These are phyloP conservation scores for Venturia aucupariae DNA, from an alignment of 2,329 filamentous ascomycete genomes.

Conservation along the genomic window DNA sequence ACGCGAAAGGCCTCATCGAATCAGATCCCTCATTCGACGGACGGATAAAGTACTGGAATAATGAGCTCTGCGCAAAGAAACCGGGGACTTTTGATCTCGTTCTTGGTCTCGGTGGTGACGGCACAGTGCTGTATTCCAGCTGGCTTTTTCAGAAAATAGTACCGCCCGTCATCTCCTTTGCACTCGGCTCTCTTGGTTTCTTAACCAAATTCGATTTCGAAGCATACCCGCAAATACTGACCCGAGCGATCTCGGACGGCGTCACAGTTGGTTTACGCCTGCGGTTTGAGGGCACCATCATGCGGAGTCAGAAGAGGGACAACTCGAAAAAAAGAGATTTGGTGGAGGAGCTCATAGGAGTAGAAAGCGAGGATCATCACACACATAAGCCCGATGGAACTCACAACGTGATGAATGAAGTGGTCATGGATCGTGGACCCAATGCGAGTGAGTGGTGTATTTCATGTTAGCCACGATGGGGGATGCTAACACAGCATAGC, in stretches of 20 bases:
- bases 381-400: slow-evolving; percentile 80
- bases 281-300: slow-evolving; percentile 87
- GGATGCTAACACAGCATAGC: slow-evolving; percentile 39
- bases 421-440: slow-evolving; percentile 90
- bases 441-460: slow-evolving; percentile 64
- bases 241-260: slow-evolving; percentile 66
- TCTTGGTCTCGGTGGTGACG: slow-evolving; percentile 84
- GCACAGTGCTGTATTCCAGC: slow-evolving; percentile 92
- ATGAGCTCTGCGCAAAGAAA: slow-evolving; percentile 63
- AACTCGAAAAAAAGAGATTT: slow-evolving; percentile 49
- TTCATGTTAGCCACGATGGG: background rate
- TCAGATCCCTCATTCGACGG: slow-evolving; percentile 46
- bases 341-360: slow-evolving; percentile 82
- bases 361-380: slow-evolving; percentile 71
- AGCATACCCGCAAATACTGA: slow-evolving; percentile 59
- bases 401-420: slow-evolving; percentile 88
- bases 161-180: slow-evolving; percentile 85
- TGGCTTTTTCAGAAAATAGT: slow-evolving; percentile 96
- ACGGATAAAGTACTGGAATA: slow-evolving; percentile 74
- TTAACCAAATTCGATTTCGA: slow-evolving; percentile 94
- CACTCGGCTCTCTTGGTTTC: slow-evolving; percentile 85
- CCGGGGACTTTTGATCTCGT: slow-evolving; percentile 92
- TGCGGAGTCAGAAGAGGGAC: slow-evolving; percentile 59
- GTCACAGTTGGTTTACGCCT: slow-evolving; percentile 81
- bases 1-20: slow-evolving; percentile 57